Base-by-base conservation (phyloP, 345 rosid species). In the Rhizophora apiculata region DNA sequence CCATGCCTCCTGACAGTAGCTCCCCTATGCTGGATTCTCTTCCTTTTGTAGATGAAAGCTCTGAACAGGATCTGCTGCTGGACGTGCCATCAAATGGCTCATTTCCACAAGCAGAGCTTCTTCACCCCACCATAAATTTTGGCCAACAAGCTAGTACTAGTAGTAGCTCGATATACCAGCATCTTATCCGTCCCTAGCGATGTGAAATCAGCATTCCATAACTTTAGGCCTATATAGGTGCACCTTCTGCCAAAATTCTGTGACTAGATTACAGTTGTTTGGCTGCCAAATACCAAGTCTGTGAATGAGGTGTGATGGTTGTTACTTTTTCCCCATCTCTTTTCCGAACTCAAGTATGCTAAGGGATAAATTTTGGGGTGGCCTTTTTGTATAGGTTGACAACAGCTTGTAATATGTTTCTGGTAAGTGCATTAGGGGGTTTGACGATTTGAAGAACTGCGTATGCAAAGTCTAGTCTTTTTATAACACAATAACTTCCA, bases 31-130 rank as follows among this genome's bases (percentile, higher is more conserved):
- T 87, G 65, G 90, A 87, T 79, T 78, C 88, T 49, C 78, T 80
- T 34, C 75, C 79, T 76, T 88, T 76, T 63, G 80, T 75, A 3
- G 85, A 85, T 71, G 92, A 85, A 67, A 85, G 76, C 71, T 86
- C 85, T 18, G 90, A 90, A 69, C 92, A 92, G 69, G 97, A 90
- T 68, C 82, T 95, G 76, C 93, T 94, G 70, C 72, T 95, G 61
- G 89, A 92, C 27, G 86, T 95, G 74, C 96, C 99, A 37, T 86
- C 85, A 73, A 87, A 87, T 16, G 78, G 92, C 75, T 95, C 90
- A 31, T 95, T 92, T 72, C 88, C 96, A 39, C 92, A 90, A 77
- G 97, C 98, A 34, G 99, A 95, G 79, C 92, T 95, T 64, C 97
- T 95, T 75, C 82, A 55, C 65, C 88, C 91, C 32, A 30, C 70